Base-by-base conservation (phyloP, 2,329 filamentous ascomycete species). In the Fusarium temperatum region DNA sequence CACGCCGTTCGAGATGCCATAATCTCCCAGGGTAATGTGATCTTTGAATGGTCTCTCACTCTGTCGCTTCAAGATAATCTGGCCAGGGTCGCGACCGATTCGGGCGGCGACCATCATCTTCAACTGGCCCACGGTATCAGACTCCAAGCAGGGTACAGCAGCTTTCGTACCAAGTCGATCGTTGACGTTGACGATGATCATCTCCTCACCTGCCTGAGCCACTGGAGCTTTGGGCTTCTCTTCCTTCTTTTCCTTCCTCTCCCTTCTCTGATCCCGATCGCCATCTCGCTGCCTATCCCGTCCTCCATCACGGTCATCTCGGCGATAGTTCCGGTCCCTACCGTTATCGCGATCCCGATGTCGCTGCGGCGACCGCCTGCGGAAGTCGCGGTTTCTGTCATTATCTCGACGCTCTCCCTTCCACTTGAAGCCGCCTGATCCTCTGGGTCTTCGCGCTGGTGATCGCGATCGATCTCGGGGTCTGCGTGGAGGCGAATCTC, bases 141-240 rank as follows among this genome's bases (percentile, higher is more conserved):
- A 93, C 2, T 94, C 91, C 65, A 98, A 86, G 81, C 95, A 98
- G 0, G 96, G 96, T 73, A 98, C 96, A 59, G 94, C 93, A 22
- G 95, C 94, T 80, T 98, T 98, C n/a, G 96, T 98, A 18, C 96
- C 96, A 41, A 98, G 86, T n/a, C 96, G 90, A 83, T 98, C 96
- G 81, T 98, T 98, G 80, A 98, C 91, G 78, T 96, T 91, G 24
- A 98, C 95, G 58, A 97, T 90, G 75, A 98, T 98, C 93, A 98
- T 97, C 64, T 94, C 92, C 80, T 97, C 93, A 11, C 86, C 82
- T 8, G 84, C 44, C 15, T 73, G 74, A 5, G 67, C 55, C 80
- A 82, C 70, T 36, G 75, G 77, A 28, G 73, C 79, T 65, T 74
- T 84, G 62, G 84, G 83, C 57, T 85, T 81, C 61, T 79, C 76